A percentile compares a stretch with the other conserved stretches of the same genome.
Conservation (phyloP, 768 basidiomycete species). For the Steccherinum ochraceum region DNA sequence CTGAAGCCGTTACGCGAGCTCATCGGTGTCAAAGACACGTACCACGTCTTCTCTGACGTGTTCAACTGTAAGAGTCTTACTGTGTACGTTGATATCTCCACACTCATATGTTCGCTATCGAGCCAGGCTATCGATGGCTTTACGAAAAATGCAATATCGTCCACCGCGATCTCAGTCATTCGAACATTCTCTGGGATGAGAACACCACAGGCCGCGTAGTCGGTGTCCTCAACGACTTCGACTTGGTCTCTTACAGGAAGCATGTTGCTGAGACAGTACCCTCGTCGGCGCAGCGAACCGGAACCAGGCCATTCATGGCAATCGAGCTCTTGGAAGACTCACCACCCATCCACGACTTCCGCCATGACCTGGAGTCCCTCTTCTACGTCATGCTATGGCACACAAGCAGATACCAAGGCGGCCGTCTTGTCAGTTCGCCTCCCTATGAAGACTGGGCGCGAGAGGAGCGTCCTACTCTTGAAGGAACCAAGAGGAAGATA, state of each 20-base stretch:
- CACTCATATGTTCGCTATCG: no score
- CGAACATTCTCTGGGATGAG: background rate
- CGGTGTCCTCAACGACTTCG: background rate
- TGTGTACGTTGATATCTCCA: no score
- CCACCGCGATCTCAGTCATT: background rate
- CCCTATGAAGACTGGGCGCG: no score
- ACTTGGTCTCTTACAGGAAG: background rate
- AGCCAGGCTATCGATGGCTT: background rate
- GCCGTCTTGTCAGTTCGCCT: no score
- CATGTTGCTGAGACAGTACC: background rate
- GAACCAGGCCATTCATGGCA: no score
- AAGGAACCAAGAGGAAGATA: no score
- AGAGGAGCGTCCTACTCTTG: no score
- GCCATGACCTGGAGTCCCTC: no score
- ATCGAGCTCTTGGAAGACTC: no score
- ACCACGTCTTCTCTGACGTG: background rate
- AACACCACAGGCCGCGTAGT: background rate
- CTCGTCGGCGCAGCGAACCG: background rate
- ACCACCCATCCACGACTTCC: no score
- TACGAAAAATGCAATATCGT: background rate
- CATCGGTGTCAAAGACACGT: background rate
- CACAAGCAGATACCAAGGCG: no score
- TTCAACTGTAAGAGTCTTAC: background rate
- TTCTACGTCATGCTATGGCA: no score
- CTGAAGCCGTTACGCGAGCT: background rate